Conservation (phyloP, 768 basidiomycete species). For the Mycena filopes region DNA sequence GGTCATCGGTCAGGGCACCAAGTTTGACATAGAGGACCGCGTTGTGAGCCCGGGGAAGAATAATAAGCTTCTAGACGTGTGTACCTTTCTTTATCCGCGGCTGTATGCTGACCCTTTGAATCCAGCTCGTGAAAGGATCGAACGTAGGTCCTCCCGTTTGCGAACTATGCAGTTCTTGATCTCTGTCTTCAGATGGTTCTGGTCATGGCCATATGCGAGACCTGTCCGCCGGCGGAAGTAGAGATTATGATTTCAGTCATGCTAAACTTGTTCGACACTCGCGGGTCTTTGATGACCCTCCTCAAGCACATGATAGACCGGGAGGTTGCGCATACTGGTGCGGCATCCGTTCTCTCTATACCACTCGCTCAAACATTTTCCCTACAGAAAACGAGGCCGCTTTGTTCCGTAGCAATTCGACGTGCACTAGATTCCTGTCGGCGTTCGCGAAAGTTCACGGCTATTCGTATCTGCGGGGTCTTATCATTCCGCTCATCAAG, state of each 20-base stretch:
- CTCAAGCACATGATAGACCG: constrained; percentile 88
- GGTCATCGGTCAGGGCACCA: constrained; percentile 82
- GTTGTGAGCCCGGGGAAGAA: constrained; percentile 57
- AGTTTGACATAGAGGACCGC: constrained; percentile 73
- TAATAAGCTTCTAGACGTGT: constrained; percentile 68
- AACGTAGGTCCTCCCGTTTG: constrained; percentile 60
- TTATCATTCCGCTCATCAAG: constrained; percentile 82
- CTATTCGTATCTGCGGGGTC: constrained; percentile 87
- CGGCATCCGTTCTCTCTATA: neutral
- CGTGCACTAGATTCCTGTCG: constrained; percentile 87
- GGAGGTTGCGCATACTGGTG: constrained; percentile 84
- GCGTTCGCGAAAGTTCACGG: constrained; percentile 91
- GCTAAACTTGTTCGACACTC: constrained; percentile 87
- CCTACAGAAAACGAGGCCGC: constrained; percentile 78
- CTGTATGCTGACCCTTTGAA: constrained; percentile 8
- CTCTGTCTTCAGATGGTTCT: constrained; percentile 67
- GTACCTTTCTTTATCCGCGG: constrained; percentile 28
- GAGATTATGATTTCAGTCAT: constrained; percentile 89
- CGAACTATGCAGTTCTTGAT: neutral
- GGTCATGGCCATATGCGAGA: constrained; percentile 88
- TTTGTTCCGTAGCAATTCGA: constrained; percentile 91
- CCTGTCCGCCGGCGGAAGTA: constrained; percentile 81
- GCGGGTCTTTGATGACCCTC: constrained; percentile 74
- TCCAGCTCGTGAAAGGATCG: constrained; percentile 76
- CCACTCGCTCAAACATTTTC: constrained; percentile 8